Evolutionary conservation across 306 rosid genomes (phyloP).

Genomic region (Biancaea sappan): DNA sequence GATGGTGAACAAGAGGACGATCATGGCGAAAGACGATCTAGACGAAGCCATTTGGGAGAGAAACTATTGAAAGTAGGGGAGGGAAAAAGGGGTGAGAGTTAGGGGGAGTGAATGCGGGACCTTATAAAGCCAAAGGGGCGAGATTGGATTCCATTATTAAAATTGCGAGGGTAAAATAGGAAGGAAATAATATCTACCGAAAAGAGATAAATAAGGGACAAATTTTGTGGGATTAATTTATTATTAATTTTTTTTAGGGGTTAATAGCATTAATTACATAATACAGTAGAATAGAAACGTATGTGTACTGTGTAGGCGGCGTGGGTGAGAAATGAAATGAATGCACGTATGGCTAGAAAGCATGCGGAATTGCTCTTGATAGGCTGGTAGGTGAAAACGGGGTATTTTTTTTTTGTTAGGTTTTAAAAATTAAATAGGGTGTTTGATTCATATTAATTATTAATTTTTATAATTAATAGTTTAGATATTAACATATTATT

Average conservation of each 20-base stretch:
- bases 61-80: background rate
- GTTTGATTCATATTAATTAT: no score
- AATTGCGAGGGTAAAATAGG: background rate
- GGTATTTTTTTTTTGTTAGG: no score
- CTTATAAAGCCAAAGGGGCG: conserved; percentile 44
- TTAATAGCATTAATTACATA: no score
- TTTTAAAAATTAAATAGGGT: no score
- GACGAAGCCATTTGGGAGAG: conserved; percentile 49
- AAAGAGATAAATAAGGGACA: background rate
- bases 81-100: background rate
- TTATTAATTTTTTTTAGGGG: background rate
- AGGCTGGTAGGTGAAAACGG: no score
- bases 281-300: no score
- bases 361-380: no score
- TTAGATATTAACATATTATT: no score
- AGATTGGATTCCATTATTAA: background rate
- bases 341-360: no score
- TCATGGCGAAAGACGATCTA: conserved; percentile 16
- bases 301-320: no score
- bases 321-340: no score
- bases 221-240: background rate
- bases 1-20: conserved; percentile 36
- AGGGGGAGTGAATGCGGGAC: conserved; percentile 37
- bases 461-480: no score
- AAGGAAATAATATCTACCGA: background rate